A percentile compares a stretch with the other conserved stretches of the same genome.
phyloP scores from a whole-genome alignment of 805 yeast genomes.

The Peterozyma xylosa region DNA sequence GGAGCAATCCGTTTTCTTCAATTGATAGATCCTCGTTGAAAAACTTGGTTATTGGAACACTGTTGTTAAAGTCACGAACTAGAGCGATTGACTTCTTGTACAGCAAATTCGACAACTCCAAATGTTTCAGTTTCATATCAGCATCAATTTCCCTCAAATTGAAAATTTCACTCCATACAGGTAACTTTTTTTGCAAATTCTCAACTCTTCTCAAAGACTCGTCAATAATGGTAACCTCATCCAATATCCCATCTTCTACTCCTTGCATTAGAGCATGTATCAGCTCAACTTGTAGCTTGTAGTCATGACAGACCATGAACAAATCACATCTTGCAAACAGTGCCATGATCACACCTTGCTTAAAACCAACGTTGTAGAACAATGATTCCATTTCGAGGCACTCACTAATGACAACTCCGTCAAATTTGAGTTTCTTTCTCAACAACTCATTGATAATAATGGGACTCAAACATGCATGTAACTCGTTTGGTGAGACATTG shows the following conservation, averaged over 20 bases:
- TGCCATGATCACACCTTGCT: conserved; percentile 59
- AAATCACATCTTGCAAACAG: conserved; percentile 60
- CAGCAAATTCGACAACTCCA: conserved; percentile 32
- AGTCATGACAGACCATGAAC: conserved; percentile 54
- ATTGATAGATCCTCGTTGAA: conserved; percentile 17
- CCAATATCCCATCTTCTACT: conserved; percentile 22
- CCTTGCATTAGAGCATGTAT: conserved; percentile 29
- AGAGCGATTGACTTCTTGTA: conserved; percentile 46
- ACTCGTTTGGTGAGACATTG: conserved; percentile 48
- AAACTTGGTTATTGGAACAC: conserved; percentile 38
- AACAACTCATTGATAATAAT: conserved; percentile 40
- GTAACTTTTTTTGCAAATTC: conserved; percentile 29
- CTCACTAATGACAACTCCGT: conserved; percentile 52
- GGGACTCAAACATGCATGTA: conserved; percentile 57
- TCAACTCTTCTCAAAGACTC: conserved; percentile 36
- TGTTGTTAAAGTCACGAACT: conserved; percentile 43
- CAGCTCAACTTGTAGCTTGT: conserved; percentile 48
- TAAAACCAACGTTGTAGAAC: conserved; percentile 54
- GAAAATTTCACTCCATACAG: conserved; percentile 38
- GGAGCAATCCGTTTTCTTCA: conserved; percentile 17
- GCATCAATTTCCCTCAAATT: conserved; percentile 20
- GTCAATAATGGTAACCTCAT: conserved; percentile 31
- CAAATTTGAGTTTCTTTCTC: conserved; percentile 41
- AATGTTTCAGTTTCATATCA: conserved; percentile 33
- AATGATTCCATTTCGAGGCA: conserved; percentile 59